These are phyloP conservation scores for Wilcoxina mikolae DNA, from an alignment of 495 filamentous ascomycete species.

Conservation along the genomic window DNA sequence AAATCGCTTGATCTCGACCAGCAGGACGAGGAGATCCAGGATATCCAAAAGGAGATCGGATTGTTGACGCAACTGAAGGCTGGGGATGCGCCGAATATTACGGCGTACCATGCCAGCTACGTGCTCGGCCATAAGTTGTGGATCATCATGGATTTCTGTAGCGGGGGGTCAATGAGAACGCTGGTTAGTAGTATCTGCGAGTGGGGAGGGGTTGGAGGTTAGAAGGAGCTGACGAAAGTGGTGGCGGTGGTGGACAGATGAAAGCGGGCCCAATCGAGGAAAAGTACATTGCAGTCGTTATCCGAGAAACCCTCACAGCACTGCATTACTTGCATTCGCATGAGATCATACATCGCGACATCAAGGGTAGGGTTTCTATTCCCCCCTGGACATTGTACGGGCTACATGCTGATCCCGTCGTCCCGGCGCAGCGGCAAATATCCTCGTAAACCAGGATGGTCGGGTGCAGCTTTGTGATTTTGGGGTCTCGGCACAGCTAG, in stretches of 20 bases:
- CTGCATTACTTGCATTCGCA: constrained; percentile 77
- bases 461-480: constrained; percentile 87
- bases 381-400: constrained; percentile 4
- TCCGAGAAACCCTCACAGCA: constrained; percentile 72
- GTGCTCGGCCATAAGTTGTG: constrained; percentile 78
- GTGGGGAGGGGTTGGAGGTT: not conserved
- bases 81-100: constrained; percentile 75
- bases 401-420: not conserved
- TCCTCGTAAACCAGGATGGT: constrained; percentile 78
- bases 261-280: constrained; percentile 66
- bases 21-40: constrained; percentile 59
- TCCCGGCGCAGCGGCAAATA: constrained; percentile 60
- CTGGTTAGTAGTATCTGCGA: constrained; percentile 37
- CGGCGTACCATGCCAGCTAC: constrained; percentile 73
- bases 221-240: constrained; percentile 31
- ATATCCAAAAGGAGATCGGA: constrained; percentile 74
- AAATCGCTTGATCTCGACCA: constrained; percentile 95
- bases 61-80: constrained; percentile 74
- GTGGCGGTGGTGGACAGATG: constrained; percentile 37
- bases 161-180: constrained; percentile 87
- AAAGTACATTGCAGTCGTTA: constrained; percentile 76
- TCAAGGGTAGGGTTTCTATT: constrained; percentile 53
- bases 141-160: constrained; percentile 92
- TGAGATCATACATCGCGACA: constrained; percentile 88
- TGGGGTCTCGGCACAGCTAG: constrained; percentile 77